A percentile compares a stretch with the other conserved stretches of the same genome.
Conservation (phyloP, 2,329 filamentous ascomycete species). For the Diaporthe capsici region DNA sequence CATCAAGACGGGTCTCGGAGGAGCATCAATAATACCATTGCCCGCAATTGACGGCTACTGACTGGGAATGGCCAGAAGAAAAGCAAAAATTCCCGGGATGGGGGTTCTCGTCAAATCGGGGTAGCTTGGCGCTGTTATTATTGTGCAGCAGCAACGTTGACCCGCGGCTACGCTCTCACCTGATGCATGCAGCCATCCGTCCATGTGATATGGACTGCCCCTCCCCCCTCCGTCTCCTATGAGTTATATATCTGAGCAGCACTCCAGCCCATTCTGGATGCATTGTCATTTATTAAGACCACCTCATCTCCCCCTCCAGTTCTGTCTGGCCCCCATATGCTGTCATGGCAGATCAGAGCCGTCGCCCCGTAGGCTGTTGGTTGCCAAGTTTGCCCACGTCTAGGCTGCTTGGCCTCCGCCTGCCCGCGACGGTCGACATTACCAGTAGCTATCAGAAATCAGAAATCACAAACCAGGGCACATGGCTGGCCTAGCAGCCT, state of each 20-base stretch:
- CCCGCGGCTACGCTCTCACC: background rate
- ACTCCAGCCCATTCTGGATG: background rate
- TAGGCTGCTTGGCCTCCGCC: constrained; percentile 26
- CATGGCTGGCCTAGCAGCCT: constrained; percentile 13
- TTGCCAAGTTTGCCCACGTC: background rate
- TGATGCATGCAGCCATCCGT: background rate
- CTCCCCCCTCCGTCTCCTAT: background rate
- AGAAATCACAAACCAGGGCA: constrained; percentile 16
- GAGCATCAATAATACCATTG: background rate
- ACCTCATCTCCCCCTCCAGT: background rate
- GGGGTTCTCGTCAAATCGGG: background rate
- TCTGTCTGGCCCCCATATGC: background rate
- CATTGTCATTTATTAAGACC: background rate
- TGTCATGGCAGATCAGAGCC: background rate
- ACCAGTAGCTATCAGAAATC: constrained; percentile 12
- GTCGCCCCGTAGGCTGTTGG: background rate
- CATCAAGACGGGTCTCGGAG: background rate
- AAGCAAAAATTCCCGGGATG: background rate
- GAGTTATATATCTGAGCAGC: background rate
- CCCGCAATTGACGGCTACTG: background rate
- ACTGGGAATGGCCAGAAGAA: background rate
- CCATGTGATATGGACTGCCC: background rate
- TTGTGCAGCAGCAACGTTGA: background rate
- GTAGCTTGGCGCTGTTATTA: background rate
- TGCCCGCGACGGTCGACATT: constrained; percentile 16